Evolutionary conservation across 257 asterid species (phyloP), one percentile per base, ranked within the genome.

Genomic region (Eustoma russellianum): DNA sequence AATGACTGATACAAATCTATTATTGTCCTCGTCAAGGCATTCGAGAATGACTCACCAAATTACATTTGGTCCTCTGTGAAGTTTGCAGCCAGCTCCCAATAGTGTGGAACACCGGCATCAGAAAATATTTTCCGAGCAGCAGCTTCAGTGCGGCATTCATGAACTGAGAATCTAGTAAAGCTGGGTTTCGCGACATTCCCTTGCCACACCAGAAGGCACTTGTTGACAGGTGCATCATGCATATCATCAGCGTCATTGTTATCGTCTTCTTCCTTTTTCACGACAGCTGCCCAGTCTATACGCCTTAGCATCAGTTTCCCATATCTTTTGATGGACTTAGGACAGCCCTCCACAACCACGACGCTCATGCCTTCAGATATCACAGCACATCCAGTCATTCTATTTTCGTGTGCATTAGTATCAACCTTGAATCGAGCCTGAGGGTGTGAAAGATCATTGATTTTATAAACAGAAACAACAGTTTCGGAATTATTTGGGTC

Each of bases 301-400:
- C 99, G 79, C 77, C 70, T 72, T 24, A 88, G 90, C 94, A 92
- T 83, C 33, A 92, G 93, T 73, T 85, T 85, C 62, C 86, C 88
- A 13, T 88, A 88, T 64, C 97, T 80, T 82, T 88, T 92, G 46
- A 92, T 79, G 6, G 97, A 68, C 48, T 83, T 88, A 14, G 83
- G 72, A 48, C 94, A 86, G 52, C 99, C 99, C 73, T 92, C 99
- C 59, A 92, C 99, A 0, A 79, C 94, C 15, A 92, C 93, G 5
- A 88, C 91, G 5, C 75, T 76, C 1, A 85, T 62, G 24, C 91
- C 94, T 61, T 85, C 93, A 0, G 97, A 83, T 49, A 92, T 88
- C 9, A 82, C 70, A 2, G 88, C 88, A 53, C 95, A 83, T 38
- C 99, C 97, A 2, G 82, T 73, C 56, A 85, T 73, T 66, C 85